Evolutionary conservation across 768 basidiomycete genomes (phyloP), one percentile per base, ranked within the genome.

Genomic region (Kwoniella pini): DNA sequence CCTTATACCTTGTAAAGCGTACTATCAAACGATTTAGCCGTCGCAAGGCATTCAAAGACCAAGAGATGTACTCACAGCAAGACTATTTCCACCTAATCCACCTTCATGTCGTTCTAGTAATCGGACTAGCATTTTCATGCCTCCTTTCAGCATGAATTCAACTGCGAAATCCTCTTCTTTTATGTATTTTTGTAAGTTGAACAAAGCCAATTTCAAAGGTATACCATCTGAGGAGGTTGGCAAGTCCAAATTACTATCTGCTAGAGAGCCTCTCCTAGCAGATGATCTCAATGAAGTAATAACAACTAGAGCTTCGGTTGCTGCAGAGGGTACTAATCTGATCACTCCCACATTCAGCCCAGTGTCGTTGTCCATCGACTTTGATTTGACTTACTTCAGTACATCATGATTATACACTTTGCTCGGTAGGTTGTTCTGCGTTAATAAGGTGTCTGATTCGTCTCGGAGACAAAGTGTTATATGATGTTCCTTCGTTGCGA

Each of bases 161-260:
- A 74, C 68, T 0, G 68, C 67, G 49, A 78, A 78, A 21, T 74
- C 72, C 39, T 68, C 69, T 44, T 76, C 75, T 40, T 71, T 69
- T 58, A 78, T 65, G 33, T 74, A 72, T 50, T 72, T 72, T 44
- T 70, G 65, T 27, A 78, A 52, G 28, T 74, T 74, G 68, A 78
- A 78, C 27, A 78, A 61, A 2, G 72, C 65, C 45, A 78, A 58
- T 61, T 78, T 78, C 54, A 76, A 63, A 0, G 75, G 68, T 19
- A 70, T 64, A 26, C 50, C 60, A 50, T 64, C 63, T 13, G 42
- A 30, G 3, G 62, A 58, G 22, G 39, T 58, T 39, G 50, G 61
- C 49, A 61, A 28, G 24, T 61, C 54, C 39, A 67, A 26, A 1
- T 59, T 55, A 22, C 62, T 54, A 27, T 70, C 65, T 26, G 43